Evolutionary conservation across 257 asterid species (phyloP).

Genomic region (Solanum ahanhuiri): DNA sequence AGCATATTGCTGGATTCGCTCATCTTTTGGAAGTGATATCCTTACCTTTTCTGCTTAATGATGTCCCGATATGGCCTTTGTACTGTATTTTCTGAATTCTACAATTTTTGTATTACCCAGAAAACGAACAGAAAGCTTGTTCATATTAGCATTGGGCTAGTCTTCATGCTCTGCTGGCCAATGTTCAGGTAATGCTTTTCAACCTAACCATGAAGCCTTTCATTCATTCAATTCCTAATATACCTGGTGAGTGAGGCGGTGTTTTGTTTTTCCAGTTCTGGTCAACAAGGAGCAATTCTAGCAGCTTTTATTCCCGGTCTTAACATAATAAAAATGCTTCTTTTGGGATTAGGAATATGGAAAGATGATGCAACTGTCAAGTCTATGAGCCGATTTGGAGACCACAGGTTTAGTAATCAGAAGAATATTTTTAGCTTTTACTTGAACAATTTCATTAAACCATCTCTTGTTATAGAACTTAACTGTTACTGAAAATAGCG

Average conservation of each 20-base stretch:
- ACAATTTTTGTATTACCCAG: conserved; percentile 16
- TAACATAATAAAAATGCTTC: conserved; percentile 64
- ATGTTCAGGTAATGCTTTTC: conserved; percentile 77
- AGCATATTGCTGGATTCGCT: not conserved
- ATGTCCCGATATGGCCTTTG: not conserved
- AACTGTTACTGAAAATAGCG: not conserved
- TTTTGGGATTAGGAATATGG: conserved; percentile 72
- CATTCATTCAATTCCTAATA: not conserved
- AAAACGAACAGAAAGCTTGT: conserved; percentile 52
- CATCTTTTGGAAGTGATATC: not conserved
- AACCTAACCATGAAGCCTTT: conserved; percentile 44
- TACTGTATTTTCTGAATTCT: not conserved
- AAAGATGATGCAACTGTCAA: conserved; percentile 83
- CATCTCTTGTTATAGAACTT: not conserved
- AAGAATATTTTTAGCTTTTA: not conserved
- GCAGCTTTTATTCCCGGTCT: conserved; percentile 68
- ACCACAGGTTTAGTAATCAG: conserved; percentile 42
- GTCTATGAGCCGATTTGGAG: conserved; percentile 93
- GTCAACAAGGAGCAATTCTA: conserved; percentile 60
- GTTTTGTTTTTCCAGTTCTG: conserved; percentile 43
- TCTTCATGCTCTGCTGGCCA: conserved; percentile 98
- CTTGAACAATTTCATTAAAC: not conserved
- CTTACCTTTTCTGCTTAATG: not conserved
- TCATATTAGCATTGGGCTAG: conserved; percentile 69
- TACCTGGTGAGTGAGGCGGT: not conserved